Base-by-base conservation (phyloP, 768 basidiomycete genomes). In the Aureoboletus auriporus region DNA sequence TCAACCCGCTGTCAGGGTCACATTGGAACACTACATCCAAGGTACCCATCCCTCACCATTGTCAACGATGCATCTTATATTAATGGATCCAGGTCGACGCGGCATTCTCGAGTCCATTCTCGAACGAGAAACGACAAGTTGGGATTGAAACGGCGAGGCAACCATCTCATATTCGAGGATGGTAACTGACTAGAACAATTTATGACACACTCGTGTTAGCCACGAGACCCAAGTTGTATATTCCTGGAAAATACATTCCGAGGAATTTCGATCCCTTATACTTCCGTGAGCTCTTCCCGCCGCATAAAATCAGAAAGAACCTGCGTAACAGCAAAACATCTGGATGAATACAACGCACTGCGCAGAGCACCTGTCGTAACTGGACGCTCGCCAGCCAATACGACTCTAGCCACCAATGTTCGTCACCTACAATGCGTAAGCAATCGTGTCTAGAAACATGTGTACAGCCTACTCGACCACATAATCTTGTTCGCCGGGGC, bases 401-500 rank as follows among this genome's bases (percentile, higher is more conserved):
- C 0, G 78, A 75, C 59, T 89, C 89, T 3, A 88, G 89, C 80
- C 84, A 89, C 78, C 82, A 55, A 30, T 53, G 57, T 43, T 58
- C 63, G 29, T 64, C 63, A 9, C 52, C 59, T 55, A 29, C 9
- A 46, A 34, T 31, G 58, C 11, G 4, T 33, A 23, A 51, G 36
- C 23, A 6, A 11, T n/a, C n/a, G 27, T 17, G 23, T 8, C 5
- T 4, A 33, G 8, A 12, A 37, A 7, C 28, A 26, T n/a, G n/a
- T n/a, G n/a, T n/a, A n/a, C n/a, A n/a, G 16, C 79, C 53, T 56
- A 87, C 86, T 89, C 5, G 86, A 89, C 84, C 85, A 91, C 70
- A 91, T 60, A 23, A 90, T 79, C 61, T 89, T 91, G 61, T 82
- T 88, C 27, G 82, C 87, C 11, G 89, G 89, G 13, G 76, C 71